A percentile compares a stretch with the other conserved stretches of the same genome.
Conservation (phyloP, 495 filamentous ascomycete species). For the Penicillium dipodomyicola region DNA sequence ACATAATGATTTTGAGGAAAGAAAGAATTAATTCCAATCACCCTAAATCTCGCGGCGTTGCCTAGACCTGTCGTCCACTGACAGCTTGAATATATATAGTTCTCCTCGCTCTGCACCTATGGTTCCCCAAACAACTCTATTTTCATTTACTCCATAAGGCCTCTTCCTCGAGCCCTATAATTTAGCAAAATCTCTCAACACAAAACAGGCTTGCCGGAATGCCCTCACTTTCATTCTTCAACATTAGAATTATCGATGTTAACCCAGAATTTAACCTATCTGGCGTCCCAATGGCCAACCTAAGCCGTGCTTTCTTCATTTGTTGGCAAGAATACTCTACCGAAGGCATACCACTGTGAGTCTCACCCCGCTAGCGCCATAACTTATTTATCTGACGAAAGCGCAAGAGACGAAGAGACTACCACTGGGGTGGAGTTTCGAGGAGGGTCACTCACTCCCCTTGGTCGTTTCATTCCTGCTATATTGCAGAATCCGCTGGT, state of each 20-base stretch:
- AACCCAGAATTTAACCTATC: too few species aligned
- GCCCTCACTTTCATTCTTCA: not conserved
- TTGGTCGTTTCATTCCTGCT: too few species aligned
- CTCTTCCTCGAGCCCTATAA: not conserved
- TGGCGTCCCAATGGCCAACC: too few species aligned
- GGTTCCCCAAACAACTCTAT: not conserved
- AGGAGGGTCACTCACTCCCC: too few species aligned
- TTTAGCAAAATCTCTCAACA: not conserved
- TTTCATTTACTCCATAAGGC: constrained; percentile 4
- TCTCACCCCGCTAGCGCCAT: too few species aligned
- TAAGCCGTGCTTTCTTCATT: too few species aligned
- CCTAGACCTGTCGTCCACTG: not conserved
- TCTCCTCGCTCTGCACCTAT: not conserved
- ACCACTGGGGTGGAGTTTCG: too few species aligned
- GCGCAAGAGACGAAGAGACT: too few species aligned
- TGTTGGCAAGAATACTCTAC: too few species aligned
- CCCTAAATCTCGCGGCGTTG: not conserved
- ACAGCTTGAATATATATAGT: not conserved
- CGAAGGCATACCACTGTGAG: too few species aligned
- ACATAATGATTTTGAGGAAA: not conserved
- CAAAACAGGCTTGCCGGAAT: not conserved
- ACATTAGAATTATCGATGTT: not conserved
- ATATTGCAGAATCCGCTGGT: too few species aligned
- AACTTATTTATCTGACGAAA: too few species aligned
- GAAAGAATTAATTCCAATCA: constrained; percentile 1